Percentiles rank a stretch among this genome's conserved stretches.
phyloP scores from a whole-genome alignment of 768 basidiomycete genomes.

The Pholiota molesta region DNA sequence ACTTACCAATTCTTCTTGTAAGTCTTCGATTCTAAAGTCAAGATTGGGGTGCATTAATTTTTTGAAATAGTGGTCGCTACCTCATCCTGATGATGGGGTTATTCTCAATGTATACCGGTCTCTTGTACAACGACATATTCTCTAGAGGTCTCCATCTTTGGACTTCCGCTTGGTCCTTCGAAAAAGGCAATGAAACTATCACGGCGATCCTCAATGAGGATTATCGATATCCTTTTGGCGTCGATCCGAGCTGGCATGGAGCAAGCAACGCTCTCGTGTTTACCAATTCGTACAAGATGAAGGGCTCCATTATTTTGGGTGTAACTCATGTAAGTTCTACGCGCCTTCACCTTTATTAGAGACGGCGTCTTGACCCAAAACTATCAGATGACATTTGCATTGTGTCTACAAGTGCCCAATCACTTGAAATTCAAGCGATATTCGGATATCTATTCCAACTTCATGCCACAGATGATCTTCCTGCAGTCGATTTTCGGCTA shows the following conservation, averaged over 20 bases:
- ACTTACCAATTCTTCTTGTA: constrained; percentile 90
- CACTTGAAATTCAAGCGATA: constrained; percentile 91
- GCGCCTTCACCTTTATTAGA: background rate
- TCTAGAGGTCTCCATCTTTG: constrained; percentile 89
- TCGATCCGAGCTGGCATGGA: constrained; percentile 96
- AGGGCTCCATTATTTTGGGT: constrained; percentile 96
- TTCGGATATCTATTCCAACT: constrained; percentile 90
- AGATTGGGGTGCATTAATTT: constrained; percentile 14
- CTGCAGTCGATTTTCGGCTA: constrained; percentile 98
- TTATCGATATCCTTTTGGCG: constrained; percentile 83
- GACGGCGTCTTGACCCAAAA: constrained; percentile 9
- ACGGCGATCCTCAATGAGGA: constrained; percentile 56
- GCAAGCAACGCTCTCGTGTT: constrained; percentile 91
- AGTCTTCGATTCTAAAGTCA: constrained; percentile 34
- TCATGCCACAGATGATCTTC: constrained; percentile 97
- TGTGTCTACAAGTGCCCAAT: constrained; percentile 95
- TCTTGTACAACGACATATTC: constrained; percentile 99
- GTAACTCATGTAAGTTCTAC: constrained; percentile 82
- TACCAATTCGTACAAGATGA: constrained; percentile 99
- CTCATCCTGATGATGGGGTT: constrained; percentile 98
- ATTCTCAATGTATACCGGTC: constrained; percentile 94
- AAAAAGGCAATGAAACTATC: constrained; percentile 48
- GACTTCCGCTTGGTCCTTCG: constrained; percentile 87
- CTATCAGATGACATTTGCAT: constrained; percentile 94
- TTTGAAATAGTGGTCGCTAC: constrained; percentile 80